Evolutionary conservation across 257 asterid genomes (phyloP).

Genomic region (Solanum appendiculatum): DNA sequence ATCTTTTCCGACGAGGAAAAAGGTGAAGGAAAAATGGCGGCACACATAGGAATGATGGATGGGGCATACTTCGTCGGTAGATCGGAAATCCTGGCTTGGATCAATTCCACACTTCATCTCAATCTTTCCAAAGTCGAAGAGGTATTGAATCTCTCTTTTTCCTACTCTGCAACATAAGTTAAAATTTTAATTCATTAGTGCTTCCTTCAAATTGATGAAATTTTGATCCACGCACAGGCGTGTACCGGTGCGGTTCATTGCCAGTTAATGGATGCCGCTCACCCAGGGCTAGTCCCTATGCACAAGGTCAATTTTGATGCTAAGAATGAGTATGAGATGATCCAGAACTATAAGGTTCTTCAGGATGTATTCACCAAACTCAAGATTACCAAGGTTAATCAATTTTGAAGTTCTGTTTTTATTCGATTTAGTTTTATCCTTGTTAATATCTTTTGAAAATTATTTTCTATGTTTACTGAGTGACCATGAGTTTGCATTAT

Average conservation of each 20-base stretch:
- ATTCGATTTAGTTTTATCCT: not conserved
- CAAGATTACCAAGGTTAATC: constrained; percentile 65
- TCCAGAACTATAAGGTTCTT: constrained; percentile 84
- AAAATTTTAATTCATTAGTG: not conserved
- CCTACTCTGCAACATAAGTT: not conserved
- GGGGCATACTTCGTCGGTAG: constrained; percentile 88
- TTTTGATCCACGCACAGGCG: constrained; percentile 30
- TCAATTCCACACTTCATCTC: constrained; percentile 77
- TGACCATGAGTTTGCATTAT: not conserved
- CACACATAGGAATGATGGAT: constrained; percentile 82
- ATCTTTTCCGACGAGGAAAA: not conserved
- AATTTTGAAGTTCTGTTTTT: not conserved
- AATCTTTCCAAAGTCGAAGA: constrained; percentile 87
- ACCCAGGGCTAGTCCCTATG: constrained; percentile 83
- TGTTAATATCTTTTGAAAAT: not conserved
- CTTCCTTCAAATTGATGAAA: not conserved
- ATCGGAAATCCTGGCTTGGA: constrained; percentile 82
- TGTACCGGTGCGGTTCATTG: constrained; percentile 86
- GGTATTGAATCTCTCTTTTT: constrained; percentile 22
- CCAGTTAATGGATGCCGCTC: constrained; percentile 87
- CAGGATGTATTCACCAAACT: constrained; percentile 88
- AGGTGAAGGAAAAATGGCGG: constrained; percentile 35
- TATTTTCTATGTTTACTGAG: not conserved
- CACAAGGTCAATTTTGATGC: constrained; percentile 91
- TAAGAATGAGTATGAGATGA: constrained; percentile 80